Conservation (phyloP, 192 early-diverging fungal genomes). For the Entophlyctis luteolus region DNA sequence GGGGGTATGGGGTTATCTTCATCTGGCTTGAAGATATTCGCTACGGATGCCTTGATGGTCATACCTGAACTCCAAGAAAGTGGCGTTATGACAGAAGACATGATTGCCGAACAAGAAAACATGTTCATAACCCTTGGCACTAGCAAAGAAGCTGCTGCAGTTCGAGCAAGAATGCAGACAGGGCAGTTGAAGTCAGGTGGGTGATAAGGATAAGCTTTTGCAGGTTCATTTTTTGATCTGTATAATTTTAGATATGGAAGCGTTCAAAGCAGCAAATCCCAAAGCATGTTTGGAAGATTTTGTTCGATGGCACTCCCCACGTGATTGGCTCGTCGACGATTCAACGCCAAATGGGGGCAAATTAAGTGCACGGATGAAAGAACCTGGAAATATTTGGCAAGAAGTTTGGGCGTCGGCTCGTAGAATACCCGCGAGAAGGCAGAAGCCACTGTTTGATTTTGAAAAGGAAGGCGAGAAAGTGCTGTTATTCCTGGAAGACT, state of each 20-base stretch:
- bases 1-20: not conserved
- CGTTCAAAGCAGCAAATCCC: slow-evolving; percentile 93
- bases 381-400: slow-evolving; percentile 80
- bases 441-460: slow-evolving; percentile 78
- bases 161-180: slow-evolving; percentile 74
- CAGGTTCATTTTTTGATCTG: slow-evolving; percentile 18
- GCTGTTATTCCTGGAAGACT: slow-evolving; percentile 60
- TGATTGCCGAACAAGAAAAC: slow-evolving; percentile 75
- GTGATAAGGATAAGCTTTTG: not conserved
- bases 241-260: slow-evolving; percentile 67
- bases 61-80: slow-evolving; percentile 49
- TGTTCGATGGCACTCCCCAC: slow-evolving; percentile 93
- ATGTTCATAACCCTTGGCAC: slow-evolving; percentile 75
- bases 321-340: slow-evolving; percentile 75
- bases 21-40: not conserved
- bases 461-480: slow-evolving; percentile 73
- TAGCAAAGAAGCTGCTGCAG: slow-evolving; percentile 62
- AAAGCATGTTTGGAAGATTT: slow-evolving; percentile 75
- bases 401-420: slow-evolving; percentile 67
- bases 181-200: slow-evolving; percentile 66
- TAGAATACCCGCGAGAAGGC: slow-evolving; percentile 62
- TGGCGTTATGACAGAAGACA: slow-evolving; percentile 83
- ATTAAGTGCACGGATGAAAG: slow-evolving; percentile 77
- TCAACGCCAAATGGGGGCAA: slow-evolving; percentile 28
- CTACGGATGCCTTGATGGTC: slow-evolving; percentile 61